A percentile compares a stretch with the other conserved stretches of the same genome.
phyloP scores from a whole-genome alignment of 371 early-diverging fungal species.

The Coemansia sp. region DNA sequence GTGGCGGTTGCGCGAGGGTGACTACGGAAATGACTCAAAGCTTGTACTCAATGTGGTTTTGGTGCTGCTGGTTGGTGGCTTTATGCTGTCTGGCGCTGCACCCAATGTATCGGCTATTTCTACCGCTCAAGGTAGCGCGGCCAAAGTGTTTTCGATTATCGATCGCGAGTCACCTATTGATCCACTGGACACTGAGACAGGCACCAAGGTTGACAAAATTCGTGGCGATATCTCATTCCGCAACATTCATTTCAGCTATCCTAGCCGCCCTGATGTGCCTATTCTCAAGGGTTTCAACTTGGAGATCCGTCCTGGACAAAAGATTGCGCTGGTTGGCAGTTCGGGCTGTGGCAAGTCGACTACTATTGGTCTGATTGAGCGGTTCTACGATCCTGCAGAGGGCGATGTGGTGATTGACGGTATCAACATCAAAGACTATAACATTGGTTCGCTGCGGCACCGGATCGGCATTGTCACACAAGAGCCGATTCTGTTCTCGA shows the following conservation, averaged over 20 bases:
- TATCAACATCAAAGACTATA: conserved; percentile 62
- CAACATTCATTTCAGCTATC: conserved; percentile 73
- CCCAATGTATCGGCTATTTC: conserved; percentile 64
- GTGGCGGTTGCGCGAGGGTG: conserved; percentile 64
- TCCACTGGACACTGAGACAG: conserved; percentile 52
- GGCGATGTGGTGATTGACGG: conserved; percentile 77
- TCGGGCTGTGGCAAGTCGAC: conserved; percentile 93
- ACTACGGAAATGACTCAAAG: conserved; percentile 60
- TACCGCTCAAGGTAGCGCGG: conserved; percentile 60
- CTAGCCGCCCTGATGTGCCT: conserved; percentile 65
- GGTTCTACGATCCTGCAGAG: conserved; percentile 75
- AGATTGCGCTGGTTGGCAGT: conserved; percentile 67
- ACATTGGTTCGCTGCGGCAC: conserved; percentile 69
- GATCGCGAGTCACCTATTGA: conserved; percentile 62
- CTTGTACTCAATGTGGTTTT: conserved; percentile 37
- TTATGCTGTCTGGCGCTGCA: conserved; percentile 58
- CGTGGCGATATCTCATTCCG: conserved; percentile 55
- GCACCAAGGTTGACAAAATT: conserved; percentile 27
- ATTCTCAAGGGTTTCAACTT: conserved; percentile 79
- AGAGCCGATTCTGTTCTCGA: conserved; percentile 69
- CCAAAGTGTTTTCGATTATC: conserved; percentile 63
- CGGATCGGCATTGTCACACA: conserved; percentile 80
- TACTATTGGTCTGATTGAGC: conserved; percentile 72
- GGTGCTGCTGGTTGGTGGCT: conserved; percentile 57
- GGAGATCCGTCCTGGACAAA: conserved; percentile 76